phyloP scores from a whole-genome alignment of 768 basidiomycete species.

The Cystobasidium tubakii region DNA sequence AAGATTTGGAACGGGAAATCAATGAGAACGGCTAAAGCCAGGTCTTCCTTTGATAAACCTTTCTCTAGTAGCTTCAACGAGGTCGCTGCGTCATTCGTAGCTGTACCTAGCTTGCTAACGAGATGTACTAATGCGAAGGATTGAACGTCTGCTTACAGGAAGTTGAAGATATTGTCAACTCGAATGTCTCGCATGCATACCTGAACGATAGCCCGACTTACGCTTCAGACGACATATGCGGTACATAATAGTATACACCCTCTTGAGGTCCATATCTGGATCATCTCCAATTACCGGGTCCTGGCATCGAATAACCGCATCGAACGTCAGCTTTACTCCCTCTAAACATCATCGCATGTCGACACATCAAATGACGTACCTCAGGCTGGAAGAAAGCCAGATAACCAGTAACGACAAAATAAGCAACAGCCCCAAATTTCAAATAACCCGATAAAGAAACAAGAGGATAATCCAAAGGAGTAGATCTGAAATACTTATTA shows the following conservation, averaged over 20 bases:
- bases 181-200: no score
- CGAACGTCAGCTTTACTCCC: no score
- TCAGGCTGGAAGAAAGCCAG: slow-evolving; percentile 81
- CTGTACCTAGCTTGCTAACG: slow-evolving; percentile 88
- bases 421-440: slow-evolving; percentile 75
- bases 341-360: no score
- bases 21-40: slow-evolving; percentile 88
- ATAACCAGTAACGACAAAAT: slow-evolving; percentile 80
- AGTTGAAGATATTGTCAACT: no score
- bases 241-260: slow-evolving; percentile 93
- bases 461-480: slow-evolving; percentile 51
- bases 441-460: slow-evolving; percentile 68
- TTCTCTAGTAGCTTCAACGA: slow-evolving; percentile 94
- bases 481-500: slow-evolving; percentile 53
- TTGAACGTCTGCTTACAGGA: slow-evolving; percentile 78
- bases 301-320: slow-evolving; percentile 52
- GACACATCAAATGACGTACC: slow-evolving; percentile 56
- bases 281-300: slow-evolving; percentile 64
- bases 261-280: slow-evolving; percentile 80
- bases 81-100: slow-evolving; percentile 84
- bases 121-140: slow-evolving; percentile 76
- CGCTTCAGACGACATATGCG: slow-evolving; percentile 82
- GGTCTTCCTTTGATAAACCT: slow-evolving; percentile 87
- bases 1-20: slow-evolving; percentile 97
- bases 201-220: no score